Conservation (phyloP, 2,329 filamentous ascomycete genomes). For the Pseudogymnoascus sp. region DNA sequence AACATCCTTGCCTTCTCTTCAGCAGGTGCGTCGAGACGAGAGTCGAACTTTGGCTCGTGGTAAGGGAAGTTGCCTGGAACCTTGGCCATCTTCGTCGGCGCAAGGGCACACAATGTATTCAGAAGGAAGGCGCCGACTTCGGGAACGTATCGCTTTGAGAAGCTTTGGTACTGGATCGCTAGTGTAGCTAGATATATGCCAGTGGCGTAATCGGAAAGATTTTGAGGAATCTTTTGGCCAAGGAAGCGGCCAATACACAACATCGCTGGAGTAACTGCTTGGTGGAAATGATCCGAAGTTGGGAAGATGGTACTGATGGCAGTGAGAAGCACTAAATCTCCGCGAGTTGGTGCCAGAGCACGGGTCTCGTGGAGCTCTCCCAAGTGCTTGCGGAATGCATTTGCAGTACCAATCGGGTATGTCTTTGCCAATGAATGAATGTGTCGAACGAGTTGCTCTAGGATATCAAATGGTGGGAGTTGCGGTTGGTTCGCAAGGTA, state of each 20-base stretch:
- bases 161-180: slow-evolving; percentile 69
- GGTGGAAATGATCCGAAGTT: slow-evolving; percentile 94
- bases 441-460: slow-evolving; percentile 80
- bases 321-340: slow-evolving; percentile 75
- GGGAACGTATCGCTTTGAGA: slow-evolving; percentile 81
- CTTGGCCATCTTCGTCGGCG: slow-evolving; percentile 43
- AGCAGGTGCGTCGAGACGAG: slow-evolving; percentile 41
- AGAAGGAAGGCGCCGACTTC: slow-evolving; percentile 76
- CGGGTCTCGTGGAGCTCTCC: slow-evolving; percentile 42
- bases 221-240: slow-evolving; percentile 62
- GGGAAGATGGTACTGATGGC: slow-evolving; percentile 80
- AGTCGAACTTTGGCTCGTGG: slow-evolving; percentile 44
- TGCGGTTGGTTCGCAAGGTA: slow-evolving; percentile 36
- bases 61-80: slow-evolving; percentile 51
- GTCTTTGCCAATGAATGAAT: slow-evolving; percentile 86
- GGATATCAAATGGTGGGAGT: slow-evolving; percentile 52
- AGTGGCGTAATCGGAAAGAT: slow-evolving; percentile 56
- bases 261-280: slow-evolving; percentile 83
- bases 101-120: slow-evolving; percentile 61
- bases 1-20: slow-evolving; percentile 42
- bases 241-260: slow-evolving; percentile 78
- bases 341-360: slow-evolving; percentile 46
- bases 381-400: slow-evolving; percentile 68
- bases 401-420: slow-evolving; percentile 69
- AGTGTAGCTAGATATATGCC: slow-evolving; percentile 76